A percentile compares a stretch with the other conserved stretches of the same genome.
Conservation (phyloP, 2,329 filamentous ascomycete species). For the Penicillium sp. region DNA sequence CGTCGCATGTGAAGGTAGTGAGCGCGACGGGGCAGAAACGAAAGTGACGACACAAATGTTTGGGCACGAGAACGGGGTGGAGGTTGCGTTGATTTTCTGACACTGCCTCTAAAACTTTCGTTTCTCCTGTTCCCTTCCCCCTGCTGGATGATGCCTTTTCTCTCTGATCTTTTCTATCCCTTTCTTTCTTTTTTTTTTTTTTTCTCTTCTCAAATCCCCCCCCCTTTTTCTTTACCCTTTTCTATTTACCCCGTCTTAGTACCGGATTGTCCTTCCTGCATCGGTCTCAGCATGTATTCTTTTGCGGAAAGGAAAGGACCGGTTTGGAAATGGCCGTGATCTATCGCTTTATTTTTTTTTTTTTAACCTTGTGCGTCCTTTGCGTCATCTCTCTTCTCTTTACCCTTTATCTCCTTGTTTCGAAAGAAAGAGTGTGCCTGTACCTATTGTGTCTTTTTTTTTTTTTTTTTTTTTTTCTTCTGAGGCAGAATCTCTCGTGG, state of each 20-base stretch:
- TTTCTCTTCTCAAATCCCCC: constrained; percentile 30
- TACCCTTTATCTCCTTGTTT: constrained; percentile 3
- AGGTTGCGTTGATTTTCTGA: background rate
- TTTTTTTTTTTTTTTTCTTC: constrained; percentile 4
- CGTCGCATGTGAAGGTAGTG: constrained; percentile 23
- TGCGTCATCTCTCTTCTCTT: constrained; percentile 16
- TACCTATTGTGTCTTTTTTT: constrained; percentile 21
- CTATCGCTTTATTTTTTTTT: constrained; percentile 12
- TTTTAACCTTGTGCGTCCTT: constrained; percentile 14
- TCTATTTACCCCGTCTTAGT: constrained; percentile 19
- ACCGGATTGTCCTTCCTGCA: constrained; percentile 34
- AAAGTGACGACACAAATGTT: constrained; percentile 28
- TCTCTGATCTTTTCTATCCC: constrained; percentile 13
- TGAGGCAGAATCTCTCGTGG: constrained; percentile 11
- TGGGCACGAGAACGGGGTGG: constrained; percentile 18
- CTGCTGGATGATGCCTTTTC: constrained; percentile 23
- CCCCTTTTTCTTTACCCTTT: constrained; percentile 32
- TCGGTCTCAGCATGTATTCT: constrained; percentile 27
- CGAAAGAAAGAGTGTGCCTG: constrained; percentile 23
- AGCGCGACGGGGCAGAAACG: constrained; percentile 25
- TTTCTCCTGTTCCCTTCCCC: constrained; percentile 10
- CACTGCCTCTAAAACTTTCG: background rate
- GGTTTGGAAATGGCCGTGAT: constrained; percentile 22
- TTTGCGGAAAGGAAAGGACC: constrained; percentile 15
- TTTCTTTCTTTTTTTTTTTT: constrained; percentile 28